Percentiles rank a stretch among this genome's conserved stretches.
Conservation (phyloP, 2,329 filamentous ascomycete genomes). For the Arthrinium puccinioides region DNA sequence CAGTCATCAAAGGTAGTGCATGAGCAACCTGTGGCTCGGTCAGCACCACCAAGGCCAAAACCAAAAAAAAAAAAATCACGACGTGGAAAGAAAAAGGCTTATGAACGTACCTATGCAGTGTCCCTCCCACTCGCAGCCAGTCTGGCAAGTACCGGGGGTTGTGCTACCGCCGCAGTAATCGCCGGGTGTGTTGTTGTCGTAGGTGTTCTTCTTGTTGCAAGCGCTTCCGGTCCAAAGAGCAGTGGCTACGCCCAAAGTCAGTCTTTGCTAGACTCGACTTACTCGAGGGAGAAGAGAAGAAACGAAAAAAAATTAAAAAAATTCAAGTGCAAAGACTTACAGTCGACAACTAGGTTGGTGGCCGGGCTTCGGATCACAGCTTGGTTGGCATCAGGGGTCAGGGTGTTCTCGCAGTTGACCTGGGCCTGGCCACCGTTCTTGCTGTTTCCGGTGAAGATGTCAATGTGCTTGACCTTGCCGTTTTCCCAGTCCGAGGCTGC, state of each 20-base stretch:
- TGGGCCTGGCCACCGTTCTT: constrained; percentile 23
- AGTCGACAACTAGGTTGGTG: constrained; percentile 20
- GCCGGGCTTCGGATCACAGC: constrained; percentile 23
- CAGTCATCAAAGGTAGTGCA: too few relatives aligned
- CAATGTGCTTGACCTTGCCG: constrained; percentile 22
- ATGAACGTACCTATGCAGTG: too few relatives aligned
- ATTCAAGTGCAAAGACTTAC: constrained; percentile 20
- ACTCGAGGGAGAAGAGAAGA: too few relatives aligned
- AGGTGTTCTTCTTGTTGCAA: constrained; percentile 16
- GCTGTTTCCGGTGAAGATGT: constrained; percentile 30
- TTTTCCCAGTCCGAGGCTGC: constrained; percentile 15
- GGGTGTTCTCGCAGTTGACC: constrained; percentile 25
- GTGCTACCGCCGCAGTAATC: too few relatives aligned
- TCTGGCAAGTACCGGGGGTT: too few relatives aligned
- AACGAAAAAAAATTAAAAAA: too few relatives aligned
- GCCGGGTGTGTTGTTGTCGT: constrained; percentile 9
- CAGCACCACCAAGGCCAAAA: too few relatives aligned
- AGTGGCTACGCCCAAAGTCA: constrained; percentile 10
- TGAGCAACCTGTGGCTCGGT: too few relatives aligned
- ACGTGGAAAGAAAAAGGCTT: too few relatives aligned
- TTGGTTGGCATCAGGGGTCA: constrained; percentile 21
- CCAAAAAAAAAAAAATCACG: too few relatives aligned
- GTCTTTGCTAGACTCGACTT: not conserved
- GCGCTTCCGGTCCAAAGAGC: constrained; percentile 12
- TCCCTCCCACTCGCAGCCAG: too few relatives aligned